phyloP scores from a whole-genome alignment of 2,329 filamentous ascomycete genomes.

The Lachnellula cervina region DNA sequence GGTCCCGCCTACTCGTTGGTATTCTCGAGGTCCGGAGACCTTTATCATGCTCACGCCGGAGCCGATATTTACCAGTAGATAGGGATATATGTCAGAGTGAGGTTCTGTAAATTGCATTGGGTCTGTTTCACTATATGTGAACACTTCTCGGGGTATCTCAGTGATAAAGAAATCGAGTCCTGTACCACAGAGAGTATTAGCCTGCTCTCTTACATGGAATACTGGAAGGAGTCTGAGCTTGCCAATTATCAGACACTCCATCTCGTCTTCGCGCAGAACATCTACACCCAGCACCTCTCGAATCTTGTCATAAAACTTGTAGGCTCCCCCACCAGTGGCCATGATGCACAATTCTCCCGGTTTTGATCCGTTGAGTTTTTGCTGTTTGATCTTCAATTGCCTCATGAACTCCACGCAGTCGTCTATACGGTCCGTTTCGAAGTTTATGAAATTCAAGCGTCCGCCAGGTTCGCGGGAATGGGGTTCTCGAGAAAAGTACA shows the following conservation, averaged over 20 bases:
- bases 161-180: slow-evolving; percentile 98
- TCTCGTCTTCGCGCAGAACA: slow-evolving; percentile 90
- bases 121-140: slow-evolving; percentile 87
- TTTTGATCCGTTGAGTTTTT: slow-evolving; percentile 66
- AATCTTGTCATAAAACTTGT: slow-evolving; percentile 94
- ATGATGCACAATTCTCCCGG: slow-evolving; percentile 79
- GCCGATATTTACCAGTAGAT: slow-evolving; percentile 96
- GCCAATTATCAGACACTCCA: slow-evolving; percentile 97
- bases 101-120: slow-evolving; percentile 86
- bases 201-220: neutral
- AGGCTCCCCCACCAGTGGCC: slow-evolving; percentile 92
- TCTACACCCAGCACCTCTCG: slow-evolving; percentile 78
- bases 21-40: slow-evolving; percentile 82
- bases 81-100: slow-evolving; percentile 82
- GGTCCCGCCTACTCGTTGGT: slow-evolving; percentile 87
- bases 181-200: slow-evolving; percentile 31
- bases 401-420: slow-evolving; percentile 90
- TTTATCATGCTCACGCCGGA: slow-evolving; percentile 97
- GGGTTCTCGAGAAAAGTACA: slow-evolving; percentile 91
- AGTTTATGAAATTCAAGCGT: slow-evolving; percentile 88
- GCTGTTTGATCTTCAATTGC: slow-evolving; percentile 76
- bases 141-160: slow-evolving; percentile 94
- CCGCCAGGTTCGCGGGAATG: slow-evolving; percentile 76
- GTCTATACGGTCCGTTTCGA: slow-evolving; percentile 93
- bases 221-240: slow-evolving; percentile 21